Conservation (phyloP, 1,284 basidiomycete species). For the Malassezia nana region DNA sequence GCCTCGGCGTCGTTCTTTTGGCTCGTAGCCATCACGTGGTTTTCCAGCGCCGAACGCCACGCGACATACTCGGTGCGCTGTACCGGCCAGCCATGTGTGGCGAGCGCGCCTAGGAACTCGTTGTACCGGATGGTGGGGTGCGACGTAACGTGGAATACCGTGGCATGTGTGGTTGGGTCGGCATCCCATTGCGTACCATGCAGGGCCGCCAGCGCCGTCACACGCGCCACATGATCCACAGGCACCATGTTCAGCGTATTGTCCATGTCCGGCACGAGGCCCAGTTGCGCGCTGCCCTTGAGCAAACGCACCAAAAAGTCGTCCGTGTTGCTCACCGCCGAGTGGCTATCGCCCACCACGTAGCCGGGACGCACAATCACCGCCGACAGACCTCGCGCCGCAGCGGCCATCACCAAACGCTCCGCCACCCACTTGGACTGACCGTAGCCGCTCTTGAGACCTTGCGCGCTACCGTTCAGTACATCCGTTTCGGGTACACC, state of each 20-base stretch:
- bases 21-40: slow-evolving; percentile 64
- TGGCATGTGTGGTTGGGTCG: slow-evolving; percentile 50
- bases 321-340: slow-evolving; percentile 86
- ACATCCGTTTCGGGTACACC: slow-evolving; percentile 82
- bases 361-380: slow-evolving; percentile 89
- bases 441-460: slow-evolving; percentile 83
- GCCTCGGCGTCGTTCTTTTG: slow-evolving; percentile 61
- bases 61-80: slow-evolving; percentile 74
- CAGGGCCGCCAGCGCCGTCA: slow-evolving; percentile 54
- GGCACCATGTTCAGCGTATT: slow-evolving; percentile 98
- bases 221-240: slow-evolving; percentile 86
- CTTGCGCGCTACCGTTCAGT: slow-evolving; percentile 69
- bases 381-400: slow-evolving; percentile 71
- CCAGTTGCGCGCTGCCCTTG: slow-evolving; percentile 93
- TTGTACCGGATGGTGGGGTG: slow-evolving; percentile 83
- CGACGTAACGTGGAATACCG: slow-evolving; percentile 80
- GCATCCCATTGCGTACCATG: slow-evolving; percentile 19
- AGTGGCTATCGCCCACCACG: slow-evolving; percentile 78
- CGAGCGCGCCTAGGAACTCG: slow-evolving; percentile 66
- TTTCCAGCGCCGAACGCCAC: slow-evolving; percentile 85
- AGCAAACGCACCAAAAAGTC: slow-evolving; percentile 98
- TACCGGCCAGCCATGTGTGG: slow-evolving; percentile 70
- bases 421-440: slow-evolving; percentile 99
- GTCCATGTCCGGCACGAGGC: slow-evolving; percentile 90
- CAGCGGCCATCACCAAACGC: slow-evolving; percentile 82